phyloP scores from a whole-genome alignment of 768 basidiomycete genomes.

The Coprinopsis strossmayeri region DNA sequence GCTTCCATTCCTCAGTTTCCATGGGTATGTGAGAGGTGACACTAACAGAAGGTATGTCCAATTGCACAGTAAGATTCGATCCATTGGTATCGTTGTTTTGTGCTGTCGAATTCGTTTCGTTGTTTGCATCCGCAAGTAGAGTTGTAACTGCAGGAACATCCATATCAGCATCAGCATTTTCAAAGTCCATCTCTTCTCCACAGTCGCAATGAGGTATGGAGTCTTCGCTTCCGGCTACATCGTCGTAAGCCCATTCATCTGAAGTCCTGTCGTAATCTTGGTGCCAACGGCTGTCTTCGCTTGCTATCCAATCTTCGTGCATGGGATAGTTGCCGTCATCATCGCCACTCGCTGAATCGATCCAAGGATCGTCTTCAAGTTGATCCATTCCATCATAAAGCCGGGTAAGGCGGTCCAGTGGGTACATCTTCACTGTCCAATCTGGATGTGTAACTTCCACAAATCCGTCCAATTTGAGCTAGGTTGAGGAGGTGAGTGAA shows the following conservation, averaged over 20 bases:
- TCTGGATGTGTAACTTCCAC: slow-evolving; percentile 70
- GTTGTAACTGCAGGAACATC: too few species aligned
- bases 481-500: slow-evolving; percentile 2
- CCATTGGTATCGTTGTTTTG: too few species aligned
- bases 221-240: slow-evolving; percentile 16
- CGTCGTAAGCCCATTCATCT: slow-evolving; percentile 31
- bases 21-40: background rate
- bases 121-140: too few species aligned
- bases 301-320: slow-evolving; percentile 36
- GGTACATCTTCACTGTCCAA: slow-evolving; percentile 39
- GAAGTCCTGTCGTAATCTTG: slow-evolving; percentile 32
- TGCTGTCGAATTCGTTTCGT: too few species aligned
- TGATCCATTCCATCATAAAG: slow-evolving; percentile 81
- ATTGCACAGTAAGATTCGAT: too few species aligned
- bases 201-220: too few species aligned
- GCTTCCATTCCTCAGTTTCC: slow-evolving; percentile 49
- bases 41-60: background rate
- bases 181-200: background rate
- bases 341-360: slow-evolving; percentile 13
- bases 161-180: background rate
- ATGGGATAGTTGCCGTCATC: slow-evolving; percentile 29
- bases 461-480: slow-evolving; percentile 73
- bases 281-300: slow-evolving; percentile 41
- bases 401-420: slow-evolving; percentile 63
- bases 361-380: slow-evolving; percentile 64